phyloP scores from a whole-genome alignment of 2,329 filamentous ascomycete genomes.

The Cryoendolithus antarcticus region DNA sequence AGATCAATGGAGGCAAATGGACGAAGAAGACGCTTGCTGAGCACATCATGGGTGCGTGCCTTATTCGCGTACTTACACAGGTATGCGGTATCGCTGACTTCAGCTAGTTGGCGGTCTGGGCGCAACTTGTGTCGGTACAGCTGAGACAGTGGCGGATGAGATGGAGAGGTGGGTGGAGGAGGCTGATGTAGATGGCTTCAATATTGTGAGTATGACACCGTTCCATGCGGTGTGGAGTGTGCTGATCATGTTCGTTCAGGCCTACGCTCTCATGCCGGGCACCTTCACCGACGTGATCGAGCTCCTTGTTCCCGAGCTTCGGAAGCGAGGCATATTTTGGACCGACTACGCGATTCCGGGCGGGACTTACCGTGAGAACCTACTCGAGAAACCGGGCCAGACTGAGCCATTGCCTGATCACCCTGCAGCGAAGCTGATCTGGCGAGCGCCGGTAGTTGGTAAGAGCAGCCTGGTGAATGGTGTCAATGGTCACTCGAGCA shows the following conservation, averaged over 20 bases:
- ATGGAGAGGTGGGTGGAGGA: constrained; percentile 56
- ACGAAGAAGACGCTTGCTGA: constrained; percentile 59
- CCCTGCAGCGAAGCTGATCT: constrained; percentile 36
- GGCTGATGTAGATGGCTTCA: constrained; percentile 63
- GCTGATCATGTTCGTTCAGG: constrained; percentile 18
- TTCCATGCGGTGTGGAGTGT: not conserved
- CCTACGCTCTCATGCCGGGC: constrained; percentile 54
- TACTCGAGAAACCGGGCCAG: constrained; percentile 41
- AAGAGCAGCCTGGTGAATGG: not conserved
- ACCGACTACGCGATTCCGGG: constrained; percentile 41
- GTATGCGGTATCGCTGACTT: too few species aligned
- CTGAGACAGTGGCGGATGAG: constrained; percentile 52
- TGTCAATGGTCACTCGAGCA: not conserved
- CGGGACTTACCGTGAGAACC: constrained; percentile 50
- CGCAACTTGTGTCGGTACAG: constrained; percentile 51
- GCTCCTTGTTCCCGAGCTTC: constrained; percentile 52
- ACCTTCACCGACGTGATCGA: constrained; percentile 57
- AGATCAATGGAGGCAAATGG: constrained; percentile 48
- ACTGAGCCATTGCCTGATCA: constrained; percentile 41
- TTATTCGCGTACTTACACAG: too few species aligned
- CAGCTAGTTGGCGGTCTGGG: constrained; percentile 50
- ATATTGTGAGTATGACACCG: constrained; percentile 43
- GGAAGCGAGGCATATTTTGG: constrained; percentile 45
- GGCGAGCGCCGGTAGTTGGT: constrained; percentile 10
- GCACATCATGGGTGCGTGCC: constrained; percentile 39